Evolutionary conservation across 2,329 filamentous ascomycete genomes (phyloP).

Genomic region (Paecilomyces formosus): DNA sequence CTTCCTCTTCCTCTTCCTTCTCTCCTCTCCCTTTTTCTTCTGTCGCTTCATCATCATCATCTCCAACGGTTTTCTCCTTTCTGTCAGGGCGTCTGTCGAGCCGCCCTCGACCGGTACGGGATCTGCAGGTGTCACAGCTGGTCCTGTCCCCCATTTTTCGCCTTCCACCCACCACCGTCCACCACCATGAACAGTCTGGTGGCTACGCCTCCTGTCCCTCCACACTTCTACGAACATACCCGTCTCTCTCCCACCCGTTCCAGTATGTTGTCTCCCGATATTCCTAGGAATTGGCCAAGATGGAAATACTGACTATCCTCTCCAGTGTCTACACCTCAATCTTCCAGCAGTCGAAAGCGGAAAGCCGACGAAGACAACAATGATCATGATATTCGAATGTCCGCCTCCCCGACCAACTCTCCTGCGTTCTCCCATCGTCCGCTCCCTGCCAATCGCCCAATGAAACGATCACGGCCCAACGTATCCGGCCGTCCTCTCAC

Average conservation of each 20-base stretch:
- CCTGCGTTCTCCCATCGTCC: constrained; percentile 65
- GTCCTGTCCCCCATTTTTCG: constrained; percentile 3
- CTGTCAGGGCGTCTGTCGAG: constrained; percentile 6
- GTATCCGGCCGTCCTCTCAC: constrained; percentile 59
- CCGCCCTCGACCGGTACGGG: constrained; percentile 10
- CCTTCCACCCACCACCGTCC: constrained; percentile 24
- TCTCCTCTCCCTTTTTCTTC: constrained; percentile 5
- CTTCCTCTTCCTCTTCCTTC: constrained; percentile 16
- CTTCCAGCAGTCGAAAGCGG: constrained; percentile 59
- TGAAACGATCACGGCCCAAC: constrained; percentile 61
- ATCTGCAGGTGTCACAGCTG: constrained; percentile 1
- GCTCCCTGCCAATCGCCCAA: constrained; percentile 61
- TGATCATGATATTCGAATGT: constrained; percentile 75
- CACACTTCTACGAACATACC: constrained; percentile 55
- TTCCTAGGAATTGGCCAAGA: constrained; percentile 6
- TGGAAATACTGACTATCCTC: neutral
- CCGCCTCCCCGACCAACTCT: constrained; percentile 75
- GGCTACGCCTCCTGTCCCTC: constrained; percentile 52
- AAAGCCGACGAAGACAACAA: constrained; percentile 70
- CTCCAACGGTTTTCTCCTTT: constrained; percentile 7
- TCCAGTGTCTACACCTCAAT: constrained; percentile 32
- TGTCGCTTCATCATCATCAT: constrained; percentile 5
- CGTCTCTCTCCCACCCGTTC: constrained; percentile 54
- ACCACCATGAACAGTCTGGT: constrained; percentile 55
- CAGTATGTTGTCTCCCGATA: constrained; percentile 38